Base-by-base conservation (phyloP, 495 filamentous ascomycete genomes). In the Lasiosphaeria hispida region DNA sequence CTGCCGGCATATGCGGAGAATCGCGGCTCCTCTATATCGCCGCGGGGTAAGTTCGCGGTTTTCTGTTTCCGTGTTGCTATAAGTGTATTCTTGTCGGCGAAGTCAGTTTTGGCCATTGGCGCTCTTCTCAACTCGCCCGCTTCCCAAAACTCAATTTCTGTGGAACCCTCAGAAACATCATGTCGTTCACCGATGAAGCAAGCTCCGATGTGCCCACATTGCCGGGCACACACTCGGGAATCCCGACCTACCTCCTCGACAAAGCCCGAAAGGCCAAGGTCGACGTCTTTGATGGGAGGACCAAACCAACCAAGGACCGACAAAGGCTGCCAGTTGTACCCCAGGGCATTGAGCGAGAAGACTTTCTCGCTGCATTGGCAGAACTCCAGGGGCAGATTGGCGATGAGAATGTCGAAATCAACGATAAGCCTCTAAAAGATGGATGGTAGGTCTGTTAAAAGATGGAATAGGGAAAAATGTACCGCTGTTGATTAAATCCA, bases 341-440 rank as follows among this genome's bases (percentile, higher is more conserved):
- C 11, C 77, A 67, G 5, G 72, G 72, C 35, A 68, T 73, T 30
- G 73, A 70, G 30, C 61, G 69, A 15, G 69, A 72, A 10, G 63
- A 55, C 0, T 80, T 80, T 58, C 48, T 69, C 50, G 53, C 58
- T 34, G 77, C 76, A 0, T 64, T 80, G 11, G 55, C 41, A 4
- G 76, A 72, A 10, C 68, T 80, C 41, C 59, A 57, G 11, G 63
- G 68, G 39, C 51, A 70, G 34, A 50, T 82, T 4, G 76, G 75
- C 34, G 30, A 42, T 5, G 70, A 70, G 15, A 62, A 77, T 55
- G 75, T 80, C n/a, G 77, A 76, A 44, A 57, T 77, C 19, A 79
- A 80, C 55, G 74, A 80, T 48, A 74, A 78, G 55, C 73, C 69
- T 23, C 66, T 77, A 8, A 59, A 42, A 36, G 78, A 82, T 68